Evolutionary conservation across 192 early-diverging fungal species (phyloP), one percentile per base, ranked within the genome.

Genomic region (Backusella mclennaniae): DNA sequence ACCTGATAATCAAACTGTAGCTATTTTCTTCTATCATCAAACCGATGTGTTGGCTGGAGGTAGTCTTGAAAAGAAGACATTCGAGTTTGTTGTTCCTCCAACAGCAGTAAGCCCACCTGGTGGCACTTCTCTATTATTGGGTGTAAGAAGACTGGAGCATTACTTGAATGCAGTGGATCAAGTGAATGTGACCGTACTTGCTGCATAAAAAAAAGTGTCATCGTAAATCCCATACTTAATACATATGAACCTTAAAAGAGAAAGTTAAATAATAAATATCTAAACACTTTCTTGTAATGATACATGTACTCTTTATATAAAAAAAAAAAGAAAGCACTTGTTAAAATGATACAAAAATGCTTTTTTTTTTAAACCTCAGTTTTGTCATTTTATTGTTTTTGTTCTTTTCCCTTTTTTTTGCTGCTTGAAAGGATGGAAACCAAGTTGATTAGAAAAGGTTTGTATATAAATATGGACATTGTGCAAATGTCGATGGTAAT

Each of bases 21-120:
- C 52, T 1, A 73, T 73, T n/a, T 73, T 73, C 33, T 73, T 73
- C 17, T 53, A 49, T 4, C 33, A 49, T 12, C 46, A 73, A 53
- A 73, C 52, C 17, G n/a, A 35, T n/a, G 26, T 29, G 2, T 53
- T 73, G 29, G 71, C 46, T 3, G 71, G 71, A 26, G 71, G 71
- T 7, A 15, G 19, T 15, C 26, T 49, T 26, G 14, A 3, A 1
- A 17, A n/a, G 3, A 29, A 19, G 17, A 7, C 19, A 35, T 73
- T 73, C n/a, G 6, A 33, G 15, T 73, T 73, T 9, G 46, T 73
- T 56, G 71, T 73, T 29, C 71, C 71, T 21, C 71, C 71, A 19
- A 33, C 33, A 12, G 71, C 71, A 9, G n/a, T 73, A 1, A 73
- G 71, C 11, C 49, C 31, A 35, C 19, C 19, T 0, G 29, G 29